Evolutionary conservation across 495 filamentous ascomycete genomes (phyloP), one percentile per base, ranked within the genome.

Genomic region (Glarea lozoyensis): DNA sequence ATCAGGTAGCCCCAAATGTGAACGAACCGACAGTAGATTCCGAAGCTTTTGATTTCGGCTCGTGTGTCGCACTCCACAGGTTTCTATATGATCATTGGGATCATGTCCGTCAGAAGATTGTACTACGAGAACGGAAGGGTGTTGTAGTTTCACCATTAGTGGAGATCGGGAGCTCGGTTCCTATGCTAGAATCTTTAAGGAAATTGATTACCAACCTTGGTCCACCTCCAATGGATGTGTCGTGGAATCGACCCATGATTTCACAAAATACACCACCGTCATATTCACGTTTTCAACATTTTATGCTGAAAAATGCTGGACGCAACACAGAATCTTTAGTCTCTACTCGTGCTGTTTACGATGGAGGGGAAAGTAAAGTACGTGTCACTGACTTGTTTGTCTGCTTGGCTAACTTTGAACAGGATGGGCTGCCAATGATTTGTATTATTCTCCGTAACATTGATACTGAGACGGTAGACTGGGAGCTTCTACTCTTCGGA

Each of bases 51-150:
- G 78, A 82, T 49, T 82, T 81, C 57, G 78, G 78, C 16, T 77
- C 75, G 17, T 79, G 73, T 43, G 76, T 82, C 18, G 71, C 75
- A 15, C 56, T 82, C 11, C 78, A 82, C 57, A 63, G 78, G 45
- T 81, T 82, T 46, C 50, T 82, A 19, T 81, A 79, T 49, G 78
- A 82, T 49, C 75, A 82, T 34, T 81, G 78, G 76, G 78, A 82
- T 45, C 71, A 75, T 37, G 73, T 82, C 18, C 66, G 74, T 43
- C 77, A 79, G 43, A 70, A 76, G 43, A 65, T 82, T 22, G 68
- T 76, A 27, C 65, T 72, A 23, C 66, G 72, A 50, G 78, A 76
- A 52, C 60, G 69, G 41, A 66, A 65, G 50, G 70, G 68, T 12
- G 58, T 68, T 22, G 62, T 70, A n/a, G 63, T 67, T 13, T 72